Evolutionary conservation across 2,329 filamentous ascomycete species (phyloP).

Genomic region (Beauveria pseudobassiana): DNA sequence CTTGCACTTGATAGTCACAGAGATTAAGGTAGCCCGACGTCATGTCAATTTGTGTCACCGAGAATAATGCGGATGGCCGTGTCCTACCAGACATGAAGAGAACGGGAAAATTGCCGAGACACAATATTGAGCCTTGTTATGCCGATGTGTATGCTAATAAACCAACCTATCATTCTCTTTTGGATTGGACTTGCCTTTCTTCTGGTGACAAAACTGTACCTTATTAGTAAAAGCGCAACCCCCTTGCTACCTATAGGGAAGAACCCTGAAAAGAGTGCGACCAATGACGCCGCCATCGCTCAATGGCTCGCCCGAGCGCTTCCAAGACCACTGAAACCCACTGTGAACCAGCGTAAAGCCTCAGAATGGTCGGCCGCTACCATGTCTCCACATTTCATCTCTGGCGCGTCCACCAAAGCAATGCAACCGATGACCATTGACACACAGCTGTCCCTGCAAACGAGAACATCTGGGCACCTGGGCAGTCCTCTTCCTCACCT

Average conservation of each 20-base stretch:
- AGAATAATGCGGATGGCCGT: not conserved
- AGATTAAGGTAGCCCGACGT: not conserved
- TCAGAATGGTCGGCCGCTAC: too few relatives aligned
- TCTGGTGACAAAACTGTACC: too few relatives aligned
- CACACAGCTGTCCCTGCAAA: not conserved
- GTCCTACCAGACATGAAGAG: not conserved
- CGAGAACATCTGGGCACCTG: not conserved
- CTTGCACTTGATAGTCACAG: too few relatives aligned
- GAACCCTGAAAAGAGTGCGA: not conserved
- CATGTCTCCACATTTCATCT: conserved; percentile 9
- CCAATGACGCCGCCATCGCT: not conserved
- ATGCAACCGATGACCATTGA: not conserved
- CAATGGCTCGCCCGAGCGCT: not conserved
- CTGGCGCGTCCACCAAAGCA: not conserved
- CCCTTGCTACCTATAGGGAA: not conserved
- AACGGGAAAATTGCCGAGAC: not conserved
- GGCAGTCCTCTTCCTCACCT: not conserved
- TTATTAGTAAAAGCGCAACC: too few relatives aligned
- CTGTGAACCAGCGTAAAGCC: not conserved
- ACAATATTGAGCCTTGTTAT: too few relatives aligned
- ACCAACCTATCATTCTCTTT: too few relatives aligned
- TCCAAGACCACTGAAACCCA: not conserved
- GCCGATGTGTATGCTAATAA: too few relatives aligned
- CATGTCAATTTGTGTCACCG: not conserved
- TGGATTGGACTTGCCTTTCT: not conserved